Evolutionary conservation across 176 grass and related monocot species (phyloP), one percentile per base, ranked within the genome.

Genomic region (Coix lacrymajobi): DNA sequence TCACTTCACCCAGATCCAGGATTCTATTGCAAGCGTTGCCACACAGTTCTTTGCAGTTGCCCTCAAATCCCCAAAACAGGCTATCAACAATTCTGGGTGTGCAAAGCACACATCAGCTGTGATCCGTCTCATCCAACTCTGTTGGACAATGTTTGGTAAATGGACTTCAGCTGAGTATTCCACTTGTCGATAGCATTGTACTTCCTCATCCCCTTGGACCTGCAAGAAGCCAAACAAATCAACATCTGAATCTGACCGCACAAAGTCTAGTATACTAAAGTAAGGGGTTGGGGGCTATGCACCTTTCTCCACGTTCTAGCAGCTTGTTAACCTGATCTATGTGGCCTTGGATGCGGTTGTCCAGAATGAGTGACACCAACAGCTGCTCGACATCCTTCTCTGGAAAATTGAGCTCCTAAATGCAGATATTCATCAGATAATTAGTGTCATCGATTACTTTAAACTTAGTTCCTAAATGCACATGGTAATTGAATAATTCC

Each of bases 301-400:
- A 96, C 96, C 96, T 96, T 85, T 99, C 93, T 77, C 93, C 82
- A 3, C 91, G 83, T 62, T 99, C 96, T 68, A 99, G 85, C 41
- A 99, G 85, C 77, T 88, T 99, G 89, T 99, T 99, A 75, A 99
- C 93, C 77, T 99, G 96, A 92, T 99, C 96, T 19, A 99, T 99
- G 85, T 99, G 96, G 44, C 96, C 96, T 75, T 95, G 93, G 81
- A 99, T 90, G 58, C 91, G 84, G 74, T 99, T 99, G 76, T 99
- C 96, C 71, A 99, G 87, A 77, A 99, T 99, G 65, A 99, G 86
- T 0, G 96, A 96, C 19, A 99, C 96, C 79, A 99, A 80, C 20
- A 99, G 91, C 82, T 99, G 96, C 80, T 99, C 96, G 3, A 99
- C 96, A 84, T 99, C 96, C 87, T 96, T 99, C 83, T 99, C 96